phyloP scores from a whole-genome alignment of 495 filamentous ascomycete species.

The Neurospora sp. region DNA sequence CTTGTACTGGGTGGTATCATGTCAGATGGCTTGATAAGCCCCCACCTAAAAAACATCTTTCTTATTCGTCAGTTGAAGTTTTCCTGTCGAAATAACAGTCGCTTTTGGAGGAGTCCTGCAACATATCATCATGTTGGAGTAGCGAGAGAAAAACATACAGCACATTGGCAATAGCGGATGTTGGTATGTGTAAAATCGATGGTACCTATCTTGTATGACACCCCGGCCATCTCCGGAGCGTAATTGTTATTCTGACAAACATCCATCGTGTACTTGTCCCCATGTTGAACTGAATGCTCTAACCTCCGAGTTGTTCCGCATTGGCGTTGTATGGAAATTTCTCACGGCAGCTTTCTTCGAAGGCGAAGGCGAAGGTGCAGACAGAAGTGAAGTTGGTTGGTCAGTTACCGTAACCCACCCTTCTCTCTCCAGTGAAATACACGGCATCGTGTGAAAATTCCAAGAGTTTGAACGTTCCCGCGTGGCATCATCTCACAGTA shows the following conservation, averaged over 20 bases:
- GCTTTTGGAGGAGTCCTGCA: neutral
- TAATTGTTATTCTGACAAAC: neutral
- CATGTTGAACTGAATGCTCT: neutral
- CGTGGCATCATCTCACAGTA: neutral
- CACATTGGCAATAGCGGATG: neutral
- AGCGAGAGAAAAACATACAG: neutral
- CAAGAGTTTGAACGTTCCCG: neutral
- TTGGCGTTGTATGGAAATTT: neutral
- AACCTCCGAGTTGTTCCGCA: neutral
- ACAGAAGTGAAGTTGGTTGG: neutral
- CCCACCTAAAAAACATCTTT: neutral
- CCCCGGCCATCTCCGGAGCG: neutral
- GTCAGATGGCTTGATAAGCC: neutral
- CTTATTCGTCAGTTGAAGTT: neutral
- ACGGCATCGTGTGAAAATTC: neutral
- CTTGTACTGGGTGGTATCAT: neutral
- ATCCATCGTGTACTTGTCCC: neutral
- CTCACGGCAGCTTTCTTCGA: neutral
- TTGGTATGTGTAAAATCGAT: neutral
- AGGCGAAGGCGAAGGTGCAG: neutral
- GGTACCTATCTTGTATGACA: neutral
- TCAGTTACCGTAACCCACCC: neutral
- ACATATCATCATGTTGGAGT: neutral
- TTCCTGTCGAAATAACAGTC: neutral
- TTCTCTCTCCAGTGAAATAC: neutral